Percentiles rank a stretch among this genome's conserved stretches.
Evolutionary conservation across 2,329 filamentous ascomycete genomes (phyloP).

Genomic region (Diaporthe australafricana): DNA sequence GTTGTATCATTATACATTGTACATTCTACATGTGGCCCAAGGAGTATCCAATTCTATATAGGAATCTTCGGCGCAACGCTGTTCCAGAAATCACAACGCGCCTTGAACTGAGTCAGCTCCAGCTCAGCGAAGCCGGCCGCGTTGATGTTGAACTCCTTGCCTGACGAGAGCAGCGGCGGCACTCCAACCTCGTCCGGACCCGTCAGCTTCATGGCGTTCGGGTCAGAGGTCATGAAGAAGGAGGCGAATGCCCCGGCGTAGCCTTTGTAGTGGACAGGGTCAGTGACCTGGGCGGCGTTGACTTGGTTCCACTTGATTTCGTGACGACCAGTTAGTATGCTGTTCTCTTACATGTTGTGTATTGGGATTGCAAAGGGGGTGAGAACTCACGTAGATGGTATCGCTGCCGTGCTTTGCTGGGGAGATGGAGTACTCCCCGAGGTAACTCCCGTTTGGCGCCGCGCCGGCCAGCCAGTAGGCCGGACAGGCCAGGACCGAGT

Average conservation of each 20-base stretch:
- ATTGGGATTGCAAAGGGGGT: neutral
- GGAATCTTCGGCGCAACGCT: slow-evolving; percentile 58
- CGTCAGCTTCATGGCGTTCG: slow-evolving; percentile 68
- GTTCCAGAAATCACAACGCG: slow-evolving; percentile 66
- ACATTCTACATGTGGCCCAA: neutral
- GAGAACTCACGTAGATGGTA: slow-evolving; percentile 61
- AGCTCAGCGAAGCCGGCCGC: slow-evolving; percentile 56
- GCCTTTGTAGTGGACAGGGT: slow-evolving; percentile 66
- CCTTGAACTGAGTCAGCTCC: slow-evolving; percentile 51
- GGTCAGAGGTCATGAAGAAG: slow-evolving; percentile 70
- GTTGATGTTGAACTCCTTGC: slow-evolving; percentile 63
- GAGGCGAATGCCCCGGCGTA: slow-evolving; percentile 69
- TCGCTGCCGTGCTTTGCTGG: slow-evolving; percentile 71
- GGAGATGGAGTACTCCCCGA: slow-evolving; percentile 69
- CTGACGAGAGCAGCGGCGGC: slow-evolving; percentile 52
- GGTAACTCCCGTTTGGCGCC: slow-evolving; percentile 58
- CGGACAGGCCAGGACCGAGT: slow-evolving; percentile 70
- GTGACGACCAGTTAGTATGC: neutral
- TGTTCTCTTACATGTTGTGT: neutral
- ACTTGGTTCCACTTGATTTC: slow-evolving; percentile 64
- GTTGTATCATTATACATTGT: too few species aligned
- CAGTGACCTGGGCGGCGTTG: slow-evolving; percentile 61
- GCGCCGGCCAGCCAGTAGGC: slow-evolving; percentile 65
- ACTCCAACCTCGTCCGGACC: slow-evolving; percentile 55
- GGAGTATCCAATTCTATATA: slow-evolving; percentile 46